Base-by-base conservation (phyloP, 1,139 yeast genomes). In the Kurtzmaniella natalensis region DNA sequence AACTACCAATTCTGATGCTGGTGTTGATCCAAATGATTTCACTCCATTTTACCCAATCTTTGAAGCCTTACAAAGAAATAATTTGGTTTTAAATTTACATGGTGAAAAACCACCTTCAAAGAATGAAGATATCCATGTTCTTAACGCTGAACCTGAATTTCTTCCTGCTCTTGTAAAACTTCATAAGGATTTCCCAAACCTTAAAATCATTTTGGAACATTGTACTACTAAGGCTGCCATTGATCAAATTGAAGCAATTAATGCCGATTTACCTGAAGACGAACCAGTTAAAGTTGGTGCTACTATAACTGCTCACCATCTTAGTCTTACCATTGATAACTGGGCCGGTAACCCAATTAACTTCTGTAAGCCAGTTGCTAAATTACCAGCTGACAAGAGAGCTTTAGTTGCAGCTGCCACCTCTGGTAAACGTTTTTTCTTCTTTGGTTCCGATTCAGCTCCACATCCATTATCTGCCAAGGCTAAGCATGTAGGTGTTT, bases 291-390 rank as follows among this genome's bases (percentile, higher is more conserved):
- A 53, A 25, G 96, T 92, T 3, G 89, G 92, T 16, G 98, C 95
- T 1, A 80, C 96, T 3, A 85, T 92, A 43, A 92, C 98, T 8
- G 97, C 96, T 4, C 99, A 92, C 55, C 99, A 92, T 55, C 69
- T 92, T 41, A 84, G 74, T 37, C 66, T 92, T 38, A 89, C 95
- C 3, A 79, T 94, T 35, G 97, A 94, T 56, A 80, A 79, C 44
- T 94, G 97, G 96, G 96, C 96, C 4, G 97, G 97, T 3, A 84
- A 88, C 53, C 89, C 97, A 26, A 76, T 87, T 51, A 87, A 92
- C 52, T 92, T 81, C 61, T 92, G 99, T 68, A 92, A 94, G 57
- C 99, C 98, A 7, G 98, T 92, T 31, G 98, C 98, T 23, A 92
- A 92, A 56, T 66, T 89, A 26, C 96, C 97, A 18, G 70, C 65